Conservation (phyloP, 1,139 yeast species). For the Taiozyma sp. region DNA sequence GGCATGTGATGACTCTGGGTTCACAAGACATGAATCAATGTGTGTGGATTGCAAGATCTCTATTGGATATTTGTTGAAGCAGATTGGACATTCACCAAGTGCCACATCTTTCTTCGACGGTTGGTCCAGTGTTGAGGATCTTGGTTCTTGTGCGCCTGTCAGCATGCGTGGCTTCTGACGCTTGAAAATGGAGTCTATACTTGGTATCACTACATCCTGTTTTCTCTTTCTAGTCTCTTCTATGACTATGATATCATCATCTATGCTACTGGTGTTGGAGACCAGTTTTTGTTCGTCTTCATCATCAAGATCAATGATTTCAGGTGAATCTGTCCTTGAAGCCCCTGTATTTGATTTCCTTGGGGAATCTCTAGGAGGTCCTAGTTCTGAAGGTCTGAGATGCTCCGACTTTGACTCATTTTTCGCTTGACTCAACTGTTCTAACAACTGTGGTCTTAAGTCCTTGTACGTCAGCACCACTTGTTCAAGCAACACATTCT, state of each 20-base stretch:
- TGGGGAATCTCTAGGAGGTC: background rate
- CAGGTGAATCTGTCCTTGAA: background rate
- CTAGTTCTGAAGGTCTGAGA: background rate
- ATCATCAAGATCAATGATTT: slow-evolving; percentile 9
- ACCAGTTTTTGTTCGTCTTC: slow-evolving; percentile 4
- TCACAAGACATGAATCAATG: slow-evolving; percentile 61
- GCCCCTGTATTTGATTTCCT: background rate
- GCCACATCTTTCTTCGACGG: slow-evolving; percentile 12
- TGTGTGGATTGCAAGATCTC: slow-evolving; percentile 58
- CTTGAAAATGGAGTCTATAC: background rate
- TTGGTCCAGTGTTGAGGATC: slow-evolving; percentile 1
- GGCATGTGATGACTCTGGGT: slow-evolving; percentile 5
- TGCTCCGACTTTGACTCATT: background rate
- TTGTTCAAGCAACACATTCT: slow-evolving; percentile 73
- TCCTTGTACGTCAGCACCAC: slow-evolving; percentile 51
- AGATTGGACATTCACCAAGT: slow-evolving; percentile 66
- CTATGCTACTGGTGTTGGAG: slow-evolving; percentile 5
- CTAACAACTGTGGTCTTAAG: slow-evolving; percentile 32
- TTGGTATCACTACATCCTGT: slow-evolving; percentile 2
- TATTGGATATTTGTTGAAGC: slow-evolving; percentile 52
- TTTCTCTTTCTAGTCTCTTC: slow-evolving; percentile 19
- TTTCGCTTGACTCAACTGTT: slow-evolving; percentile 1
- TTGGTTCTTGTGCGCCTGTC: slow-evolving; percentile 1
- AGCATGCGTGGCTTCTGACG: slow-evolving; percentile 1
- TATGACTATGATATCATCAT: slow-evolving; percentile 27